phyloP scores from a whole-genome alignment of 2,329 filamentous ascomycete genomes.

The Pestalotiopsis sp. region DNA sequence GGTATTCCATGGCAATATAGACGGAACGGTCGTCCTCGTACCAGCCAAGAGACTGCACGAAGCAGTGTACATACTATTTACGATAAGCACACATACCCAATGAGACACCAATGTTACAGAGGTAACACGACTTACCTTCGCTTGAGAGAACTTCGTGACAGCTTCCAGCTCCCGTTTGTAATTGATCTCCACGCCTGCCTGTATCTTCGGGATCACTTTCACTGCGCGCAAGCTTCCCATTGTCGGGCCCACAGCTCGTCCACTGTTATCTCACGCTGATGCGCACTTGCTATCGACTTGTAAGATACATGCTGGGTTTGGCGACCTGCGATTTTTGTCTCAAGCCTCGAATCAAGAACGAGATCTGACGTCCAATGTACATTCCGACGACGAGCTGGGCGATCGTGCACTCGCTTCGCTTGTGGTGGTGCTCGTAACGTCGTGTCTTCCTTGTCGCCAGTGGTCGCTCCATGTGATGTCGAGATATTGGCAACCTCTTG shows the following conservation, averaged over 20 bases:
- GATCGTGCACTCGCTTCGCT: no score
- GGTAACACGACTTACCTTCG: neutral
- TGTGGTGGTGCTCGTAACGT: no score
- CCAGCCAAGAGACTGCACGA: conserved; percentile 20
- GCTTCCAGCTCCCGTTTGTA: conserved; percentile 17
- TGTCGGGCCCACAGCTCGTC: neutral
- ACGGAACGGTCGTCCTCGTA: conserved; percentile 13
- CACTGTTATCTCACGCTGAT: neutral
- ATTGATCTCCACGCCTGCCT: conserved; percentile 11
- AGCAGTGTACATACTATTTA: conserved; percentile 19
- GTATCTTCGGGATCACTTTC: neutral
- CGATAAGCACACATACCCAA: neutral
- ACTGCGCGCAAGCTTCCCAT: conserved; percentile 8
- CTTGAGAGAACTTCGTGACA: conserved; percentile 18
- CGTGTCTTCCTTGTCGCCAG: no score
- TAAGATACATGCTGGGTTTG: conserved; percentile 10
- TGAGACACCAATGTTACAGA: neutral
- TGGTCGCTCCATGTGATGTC: no score
- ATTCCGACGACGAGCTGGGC: neutral
- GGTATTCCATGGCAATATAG: conserved; percentile 21
- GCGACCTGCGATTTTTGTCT: conserved; percentile 6
- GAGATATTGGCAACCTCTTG: no score
- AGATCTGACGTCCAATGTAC: conserved; percentile 9
- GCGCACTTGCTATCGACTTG: neutral
- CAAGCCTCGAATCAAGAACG: conserved; percentile 16